Evolutionary conservation across 2,329 filamentous ascomycete species (phyloP), one percentile per base, ranked within the genome.

Genomic region (Fusarium solani-melongenae): DNA sequence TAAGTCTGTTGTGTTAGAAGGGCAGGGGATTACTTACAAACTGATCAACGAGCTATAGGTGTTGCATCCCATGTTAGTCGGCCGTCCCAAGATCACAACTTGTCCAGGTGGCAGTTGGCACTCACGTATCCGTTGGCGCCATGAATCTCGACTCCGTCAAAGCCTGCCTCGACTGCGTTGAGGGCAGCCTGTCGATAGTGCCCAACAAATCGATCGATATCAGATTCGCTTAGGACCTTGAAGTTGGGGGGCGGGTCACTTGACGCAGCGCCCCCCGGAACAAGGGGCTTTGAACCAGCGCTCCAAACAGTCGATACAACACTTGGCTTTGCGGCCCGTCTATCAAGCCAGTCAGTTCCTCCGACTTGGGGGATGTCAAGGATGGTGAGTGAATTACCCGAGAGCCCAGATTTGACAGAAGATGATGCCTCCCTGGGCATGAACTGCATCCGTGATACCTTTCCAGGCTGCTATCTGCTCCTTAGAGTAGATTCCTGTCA

Each of bases 131-230:
- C 90, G 74, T 91, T 90, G 3, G 88, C 88, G 11, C 81, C 86
- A 67, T 89, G 85, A 7, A 87, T 79, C 71, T 95, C 93, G 61
- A 95, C 89, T 6, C 90, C 91, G 76, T 96, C 93, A 36, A 92
- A 92, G 0, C 93, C 93, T 6, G 89, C 90, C 0, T 86, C 85
- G 0, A 94, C 80, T 0, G 92, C 88, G 27, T 89, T 85, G 72
- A 86, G 84, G 0, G 87, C 83, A 0, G 88, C 87, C 2, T 84
- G 86, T 2, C 85, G 87, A 81, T 88, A 94, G 1, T 88, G 88
- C 2, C 80, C 79, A 77, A 93, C 92, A 66, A 92, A 85, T 5
- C 86, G 81, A 58, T 90, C 84, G 61, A 95, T 94, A 39, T 94
- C 92, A 1, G 87, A 82, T 24, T 88, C 83, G 0, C 88, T 91